phyloP scores from a whole-genome alignment of 768 basidiomycete genomes.

The Mrakia frigida region DNA sequence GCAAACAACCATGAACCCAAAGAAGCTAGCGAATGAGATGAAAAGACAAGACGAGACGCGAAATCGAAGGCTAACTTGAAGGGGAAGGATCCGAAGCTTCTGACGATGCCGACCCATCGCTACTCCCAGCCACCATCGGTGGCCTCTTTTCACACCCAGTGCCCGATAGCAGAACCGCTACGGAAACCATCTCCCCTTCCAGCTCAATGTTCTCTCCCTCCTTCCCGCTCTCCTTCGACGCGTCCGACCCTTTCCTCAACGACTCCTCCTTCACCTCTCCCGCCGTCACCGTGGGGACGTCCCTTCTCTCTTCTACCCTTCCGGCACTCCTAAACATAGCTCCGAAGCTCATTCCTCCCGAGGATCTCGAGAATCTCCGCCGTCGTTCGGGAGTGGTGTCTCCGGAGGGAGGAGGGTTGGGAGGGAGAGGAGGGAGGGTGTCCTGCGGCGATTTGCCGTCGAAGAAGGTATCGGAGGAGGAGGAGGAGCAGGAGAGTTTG shows the following conservation, averaged over 20 bases:
- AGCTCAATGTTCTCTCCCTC: background rate
- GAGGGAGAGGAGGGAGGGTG: too few species aligned
- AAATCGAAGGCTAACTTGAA: background rate
- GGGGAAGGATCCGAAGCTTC: background rate
- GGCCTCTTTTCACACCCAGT: too few species aligned
- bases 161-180: background rate
- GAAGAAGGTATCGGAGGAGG: background rate
- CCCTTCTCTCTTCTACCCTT: too few species aligned
- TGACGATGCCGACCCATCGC: background rate
- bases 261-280: background rate
- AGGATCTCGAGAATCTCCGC: too few species aligned
- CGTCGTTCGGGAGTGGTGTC: too few species aligned
- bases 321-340: background rate
- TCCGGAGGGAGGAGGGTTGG: too few species aligned
- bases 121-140: too few species aligned
- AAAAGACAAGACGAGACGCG: background rate
- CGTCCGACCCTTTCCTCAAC: background rate
- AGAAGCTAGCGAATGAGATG: background rate
- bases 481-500: background rate
- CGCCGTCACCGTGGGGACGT: background rate
- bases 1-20: background rate
- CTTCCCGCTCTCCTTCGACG: background rate
- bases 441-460: background rate
- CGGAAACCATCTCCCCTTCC: background rate
- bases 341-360: background rate